These are phyloP conservation scores for Coniella vitis DNA, from an alignment of 2,329 filamentous ascomycete genomes.

Conservation along the genomic window DNA sequence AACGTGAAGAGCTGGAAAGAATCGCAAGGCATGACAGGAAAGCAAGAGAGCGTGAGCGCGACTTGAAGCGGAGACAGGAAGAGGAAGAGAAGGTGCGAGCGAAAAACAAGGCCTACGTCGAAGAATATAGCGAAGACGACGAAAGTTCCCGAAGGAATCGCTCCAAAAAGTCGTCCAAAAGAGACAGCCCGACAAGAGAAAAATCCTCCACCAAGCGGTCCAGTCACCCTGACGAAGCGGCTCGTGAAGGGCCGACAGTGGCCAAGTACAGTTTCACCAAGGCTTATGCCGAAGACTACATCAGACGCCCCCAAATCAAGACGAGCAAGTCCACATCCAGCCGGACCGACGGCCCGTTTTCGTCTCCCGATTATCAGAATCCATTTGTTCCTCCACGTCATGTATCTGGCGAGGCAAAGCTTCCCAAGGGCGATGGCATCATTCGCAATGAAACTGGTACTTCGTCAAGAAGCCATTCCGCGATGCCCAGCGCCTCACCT, in stretches of 20 bases:
- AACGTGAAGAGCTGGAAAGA: background rate
- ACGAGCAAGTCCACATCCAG: constrained; percentile 14
- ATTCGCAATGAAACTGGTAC: constrained; percentile 4
- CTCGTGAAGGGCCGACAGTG: constrained; percentile 11
- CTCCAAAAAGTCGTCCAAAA: constrained; percentile 25
- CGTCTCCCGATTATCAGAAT: constrained; percentile 13
- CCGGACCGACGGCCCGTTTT: constrained; percentile 2
- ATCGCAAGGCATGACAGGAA: constrained; percentile 10
- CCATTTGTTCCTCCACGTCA: constrained; percentile 9
- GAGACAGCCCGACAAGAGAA: constrained; percentile 21
- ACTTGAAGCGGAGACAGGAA: constrained; percentile 21
- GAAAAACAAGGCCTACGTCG: constrained; percentile 21
- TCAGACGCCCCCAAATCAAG: constrained; percentile 6
- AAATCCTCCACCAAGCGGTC: constrained; percentile 16
- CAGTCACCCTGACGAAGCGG: constrained; percentile 3
- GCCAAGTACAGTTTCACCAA: constrained; percentile 8
- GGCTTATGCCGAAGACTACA: constrained; percentile 19
- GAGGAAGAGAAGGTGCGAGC: constrained; percentile 24
- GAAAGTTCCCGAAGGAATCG: constrained; percentile 21
- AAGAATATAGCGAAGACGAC: constrained; percentile 21
- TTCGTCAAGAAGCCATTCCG: constrained; percentile 3
- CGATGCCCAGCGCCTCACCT: constrained; percentile 16
- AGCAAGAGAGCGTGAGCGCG: constrained; percentile 17
- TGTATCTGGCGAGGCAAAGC: constrained; percentile 17
- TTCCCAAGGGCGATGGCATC: constrained; percentile 5